Conservation (phyloP, 495 filamentous ascomycete species). For the Chaetomium cochliodes region DNA sequence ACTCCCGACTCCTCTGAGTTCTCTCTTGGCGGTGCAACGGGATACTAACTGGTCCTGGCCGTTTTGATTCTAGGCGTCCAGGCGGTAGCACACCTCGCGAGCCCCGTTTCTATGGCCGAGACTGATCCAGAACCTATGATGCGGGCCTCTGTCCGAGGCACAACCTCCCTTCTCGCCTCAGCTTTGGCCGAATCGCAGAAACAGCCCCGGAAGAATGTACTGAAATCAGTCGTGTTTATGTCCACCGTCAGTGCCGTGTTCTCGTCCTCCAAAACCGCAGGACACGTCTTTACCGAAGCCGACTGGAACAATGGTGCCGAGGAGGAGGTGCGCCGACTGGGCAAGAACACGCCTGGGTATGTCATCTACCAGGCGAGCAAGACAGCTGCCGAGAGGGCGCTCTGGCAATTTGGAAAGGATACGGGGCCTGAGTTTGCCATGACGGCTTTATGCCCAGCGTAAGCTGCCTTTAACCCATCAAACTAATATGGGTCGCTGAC, state of each 20-base stretch:
- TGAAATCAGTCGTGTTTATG: slow-evolving; percentile 53
- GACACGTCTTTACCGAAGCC: slow-evolving; percentile 33
- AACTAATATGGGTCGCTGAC: not conserved
- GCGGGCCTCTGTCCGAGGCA: slow-evolving; percentile 69
- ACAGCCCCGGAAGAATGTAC: slow-evolving; percentile 13
- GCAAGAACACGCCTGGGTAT: slow-evolving; percentile 23
- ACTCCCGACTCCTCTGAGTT: not conserved
- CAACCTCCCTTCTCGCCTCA: slow-evolving; percentile 66
- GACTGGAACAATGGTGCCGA: slow-evolving; percentile 42
- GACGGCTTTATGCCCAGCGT: slow-evolving; percentile 29
- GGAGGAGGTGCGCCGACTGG: slow-evolving; percentile 23
- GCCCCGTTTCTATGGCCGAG: slow-evolving; percentile 61
- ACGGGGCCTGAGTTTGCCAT: slow-evolving; percentile 21
- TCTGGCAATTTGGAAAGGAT: slow-evolving; percentile 34
- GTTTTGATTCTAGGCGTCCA: slow-evolving; percentile 11
- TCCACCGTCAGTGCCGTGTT: slow-evolving; percentile 44
- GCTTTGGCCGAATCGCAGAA: slow-evolving; percentile 54
- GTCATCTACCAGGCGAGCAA: slow-evolving; percentile 41
- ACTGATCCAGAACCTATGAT: slow-evolving; percentile 64
- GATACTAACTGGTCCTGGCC: not conserved
- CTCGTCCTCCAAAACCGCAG: slow-evolving; percentile 19
- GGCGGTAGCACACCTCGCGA: slow-evolving; percentile 49
- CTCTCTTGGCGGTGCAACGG: not conserved
- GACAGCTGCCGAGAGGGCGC: slow-evolving; percentile 34
- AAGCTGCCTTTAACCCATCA: not conserved